Evolutionary conservation across 2,329 filamentous ascomycete genomes (phyloP).

Genomic region (Paraphaeosphaeria sporulosa): DNA sequence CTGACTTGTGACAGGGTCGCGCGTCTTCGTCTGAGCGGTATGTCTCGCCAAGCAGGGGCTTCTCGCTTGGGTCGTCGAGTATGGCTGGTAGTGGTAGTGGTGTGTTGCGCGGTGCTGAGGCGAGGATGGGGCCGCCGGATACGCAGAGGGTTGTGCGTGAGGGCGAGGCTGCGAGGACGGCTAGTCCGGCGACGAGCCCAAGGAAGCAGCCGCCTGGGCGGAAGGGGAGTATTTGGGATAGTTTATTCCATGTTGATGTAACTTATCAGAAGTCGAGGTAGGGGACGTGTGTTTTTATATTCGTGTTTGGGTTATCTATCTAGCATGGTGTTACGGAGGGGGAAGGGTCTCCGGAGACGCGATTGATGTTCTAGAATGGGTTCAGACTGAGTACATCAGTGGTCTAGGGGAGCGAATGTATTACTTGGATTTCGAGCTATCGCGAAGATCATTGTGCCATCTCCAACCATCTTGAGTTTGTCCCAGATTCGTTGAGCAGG

Average conservation of each 20-base stretch:
- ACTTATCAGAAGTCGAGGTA: slow-evolving; percentile 47
- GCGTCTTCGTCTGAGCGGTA: slow-evolving; percentile 15
- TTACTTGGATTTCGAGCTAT: background rate
- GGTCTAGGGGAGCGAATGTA: background rate
- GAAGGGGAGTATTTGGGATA: slow-evolving; percentile 49
- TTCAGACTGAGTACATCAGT: background rate
- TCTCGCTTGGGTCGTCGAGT: slow-evolving; percentile 22
- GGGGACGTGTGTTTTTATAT: slow-evolving; percentile 15
- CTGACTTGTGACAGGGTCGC: slow-evolving; percentile 5
- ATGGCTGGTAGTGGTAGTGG: slow-evolving; percentile 19
- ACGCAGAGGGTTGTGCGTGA: slow-evolving; percentile 28
- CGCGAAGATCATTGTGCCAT: too few species aligned
- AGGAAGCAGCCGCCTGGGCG: slow-evolving; percentile 29
- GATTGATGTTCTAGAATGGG: background rate
- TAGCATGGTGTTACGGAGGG: background rate
- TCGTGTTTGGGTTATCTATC: background rate
- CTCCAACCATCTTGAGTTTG: too few species aligned
- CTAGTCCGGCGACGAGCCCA: slow-evolving; percentile 28
- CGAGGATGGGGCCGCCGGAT: slow-evolving; percentile 23
- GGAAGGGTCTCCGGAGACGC: background rate
- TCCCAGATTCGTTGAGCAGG: too few species aligned
- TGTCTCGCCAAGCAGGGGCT: slow-evolving; percentile 26
- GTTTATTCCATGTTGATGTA: slow-evolving; percentile 50
- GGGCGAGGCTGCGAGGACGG: slow-evolving; percentile 19
- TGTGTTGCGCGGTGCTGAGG: slow-evolving; percentile 13